Evolutionary conservation across 2,329 filamentous ascomycete species (phyloP), one percentile per base, ranked within the genome.

Genomic region (Mycosphaerella arachidis): DNA sequence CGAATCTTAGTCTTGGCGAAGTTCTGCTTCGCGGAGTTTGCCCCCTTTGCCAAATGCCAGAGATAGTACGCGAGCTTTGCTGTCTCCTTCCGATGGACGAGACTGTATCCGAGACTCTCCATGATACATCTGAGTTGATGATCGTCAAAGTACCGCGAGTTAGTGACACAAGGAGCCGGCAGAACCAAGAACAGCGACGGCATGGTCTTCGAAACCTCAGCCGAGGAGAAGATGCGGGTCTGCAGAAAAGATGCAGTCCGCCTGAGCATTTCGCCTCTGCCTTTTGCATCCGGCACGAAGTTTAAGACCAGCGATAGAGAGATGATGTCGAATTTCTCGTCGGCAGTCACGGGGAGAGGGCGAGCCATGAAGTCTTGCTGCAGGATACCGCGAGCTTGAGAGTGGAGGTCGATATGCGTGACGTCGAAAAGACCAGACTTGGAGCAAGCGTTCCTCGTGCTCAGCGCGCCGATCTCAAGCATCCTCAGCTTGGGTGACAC

Each of bases 341-440:
- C 74, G 6, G 82, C 78, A 24, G 81, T 72, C 1, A 71, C 72
- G 0, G 93, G 93, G 3, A 93, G 74, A 0, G 92, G 90, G 29
- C 92, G 83, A 66, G 91, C 78, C 92, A 99, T 96, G 71, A 99
- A 97, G 74, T 99, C 91, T 72, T 97, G 91, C 74, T 95, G 86
- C 59, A 86, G 72, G 66, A 99, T 99, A 0, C 86, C 87, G 1
- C 87, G 81, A 51, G 87, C 87, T 71, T 96, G 91, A 61, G 92
- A 94, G 75, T 95, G 90, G 58, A 99, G 78, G 72, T 99, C 94
- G 72, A 99, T 97, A 64, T 92, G 85, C 62, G 87, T 84, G 68
- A 96, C 85, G 37, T 89, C 80, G 68, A 97, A 89, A 48, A 83
- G 72, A 6, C 81, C 81, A 62, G 88, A 89, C 61, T 80, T 84